Evolutionary conservation across 805 yeast species (phyloP), one percentile per base, ranked within the genome.

Genomic region (Candida sithepensis): DNA sequence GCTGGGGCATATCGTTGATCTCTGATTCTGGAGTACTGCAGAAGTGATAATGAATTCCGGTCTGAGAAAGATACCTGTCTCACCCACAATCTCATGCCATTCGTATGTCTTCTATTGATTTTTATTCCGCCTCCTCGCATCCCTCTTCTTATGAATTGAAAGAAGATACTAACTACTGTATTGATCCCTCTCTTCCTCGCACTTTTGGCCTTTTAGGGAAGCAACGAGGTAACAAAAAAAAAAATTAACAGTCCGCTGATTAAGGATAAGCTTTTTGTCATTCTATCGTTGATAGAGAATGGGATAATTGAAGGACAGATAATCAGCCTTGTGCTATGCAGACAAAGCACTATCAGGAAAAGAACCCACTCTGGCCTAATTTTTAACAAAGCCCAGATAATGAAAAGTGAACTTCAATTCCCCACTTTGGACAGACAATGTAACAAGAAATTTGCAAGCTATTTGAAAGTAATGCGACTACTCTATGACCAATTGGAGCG

Each of bases 251-350:
- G 51, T 4, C 21, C 48, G 10, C 13, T 37, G 8, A 34, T 49
- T 16, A 55, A 48, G 24, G 54, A 56, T 12, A 50, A 48, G 22
- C 19, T 60, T 1, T 48, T 43, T 20, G 43, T 42, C 16, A 23
- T 54, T 9, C 33, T 63, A 13, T 46, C 56, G 3, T 32, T 63
- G 13, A 51, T 62, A 21, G 66, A 61, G 46, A 56, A 58, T 48
- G 67, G 66, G 0, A 43, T 64, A 20, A 56, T 53, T 19, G 48
- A 54, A 24, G 67, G 68, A 3, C 59, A 56, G 14, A 24, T 53
- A 1, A 52, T 63, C 18, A 41, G 46, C 16, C 48, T 63, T 12
- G 42, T 49, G 19, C 39, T 61, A 16, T 49, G 47, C 26, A 45
- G 46, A 33, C 49, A 45, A 9, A 41, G 32, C 26, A 46, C 44